Base-by-base conservation (phyloP, 2,329 filamentous ascomycete genomes). In the Dendryphion nanum region DNA sequence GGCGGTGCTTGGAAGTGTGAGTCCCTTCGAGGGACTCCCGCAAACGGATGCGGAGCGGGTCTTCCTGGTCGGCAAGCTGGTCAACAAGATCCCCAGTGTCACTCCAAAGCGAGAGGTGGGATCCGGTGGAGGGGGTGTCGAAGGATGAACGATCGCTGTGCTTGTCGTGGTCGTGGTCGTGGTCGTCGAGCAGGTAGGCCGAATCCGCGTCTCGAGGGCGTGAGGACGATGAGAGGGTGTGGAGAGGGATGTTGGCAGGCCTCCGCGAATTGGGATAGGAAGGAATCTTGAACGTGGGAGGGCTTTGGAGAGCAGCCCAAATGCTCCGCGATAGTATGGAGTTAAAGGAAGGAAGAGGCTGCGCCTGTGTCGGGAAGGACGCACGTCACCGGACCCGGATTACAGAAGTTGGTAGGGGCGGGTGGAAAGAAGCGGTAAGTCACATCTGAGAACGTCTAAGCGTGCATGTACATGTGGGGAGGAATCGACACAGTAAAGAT, bases 1-100 rank as follows among this genome's bases (percentile, higher is more conserved):
- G 44, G 44, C 55, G 65, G 57, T 60, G 48, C 32, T 50, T 50
- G n/a, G 47, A 47, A 26, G 2, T 8, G 38, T 77, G 71, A 53
- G 81, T 77, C 56, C 69, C 78, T 64, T 87, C 81, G 41, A 85
- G 68, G 52, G 82, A 82, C 53, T 81, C 74, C 59, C 76, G 75
- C 43, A 91, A 75, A 57, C 80, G 83, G 53, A 82, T 79, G 53
- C 80, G 82, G 52, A 95, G 76, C 42, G 89, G 87, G 65, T 95
- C 88, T 69, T 91, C 82, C 59, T 83, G 82, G 73, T 86, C 84
- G 58, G 81, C 86, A 55, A 90, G 77, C 76, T 94, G 91, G 72
- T 96, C 91, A 59, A 88, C 89, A 57, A 97, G 81, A 69, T 97
- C 93, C 61, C 89, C 91, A 30, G 91, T 95, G 68, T 96, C 89